phyloP scores from a whole-genome alignment of 2,329 filamentous ascomycete species.

The Acarospora socialis region DNA sequence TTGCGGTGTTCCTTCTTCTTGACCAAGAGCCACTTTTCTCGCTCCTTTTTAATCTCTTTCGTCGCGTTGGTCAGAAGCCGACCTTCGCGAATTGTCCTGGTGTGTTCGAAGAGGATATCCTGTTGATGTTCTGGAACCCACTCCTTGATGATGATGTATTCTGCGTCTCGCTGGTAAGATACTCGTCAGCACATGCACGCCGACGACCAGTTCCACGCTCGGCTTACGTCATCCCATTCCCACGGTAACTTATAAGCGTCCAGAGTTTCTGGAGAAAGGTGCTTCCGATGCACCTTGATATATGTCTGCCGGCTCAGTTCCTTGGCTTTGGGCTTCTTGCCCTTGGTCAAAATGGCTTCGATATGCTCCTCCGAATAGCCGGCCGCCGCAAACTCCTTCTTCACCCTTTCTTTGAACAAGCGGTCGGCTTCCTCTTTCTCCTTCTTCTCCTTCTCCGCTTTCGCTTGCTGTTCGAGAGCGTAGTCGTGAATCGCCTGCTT shows the following conservation, averaged over 20 bases:
- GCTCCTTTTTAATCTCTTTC: constrained; percentile 15
- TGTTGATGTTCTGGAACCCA: constrained; percentile 61
- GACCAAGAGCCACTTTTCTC: constrained; percentile 32
- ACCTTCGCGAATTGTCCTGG: constrained; percentile 46
- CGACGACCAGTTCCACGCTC: neutral
- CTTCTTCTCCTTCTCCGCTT: constrained; percentile 32
- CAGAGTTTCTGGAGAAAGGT: constrained; percentile 32
- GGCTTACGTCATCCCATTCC: constrained; percentile 32
- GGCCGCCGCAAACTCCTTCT: constrained; percentile 20
- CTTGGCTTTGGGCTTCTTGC: constrained; percentile 21
- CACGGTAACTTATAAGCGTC: constrained; percentile 31
- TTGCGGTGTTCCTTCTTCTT: constrained; percentile 28
- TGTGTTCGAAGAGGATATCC: constrained; percentile 58
- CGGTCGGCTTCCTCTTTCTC: constrained; percentile 37
- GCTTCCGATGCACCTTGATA: constrained; percentile 34
- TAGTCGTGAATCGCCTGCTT: constrained; percentile 39
- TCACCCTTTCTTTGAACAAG: constrained; percentile 32
- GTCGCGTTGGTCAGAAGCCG: constrained; percentile 15
- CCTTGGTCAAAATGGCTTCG: constrained; percentile 26
- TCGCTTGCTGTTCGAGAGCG: constrained; percentile 36
- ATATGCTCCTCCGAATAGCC: constrained; percentile 26
- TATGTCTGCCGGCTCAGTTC: constrained; percentile 24
- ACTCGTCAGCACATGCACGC: constrained; percentile 12
- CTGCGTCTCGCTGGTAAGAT: constrained; percentile 42
- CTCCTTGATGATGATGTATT: constrained; percentile 58